Evolutionary conservation across 208 protist genomes (phyloP).

Genomic region (Crithidia mellificae): DNA sequence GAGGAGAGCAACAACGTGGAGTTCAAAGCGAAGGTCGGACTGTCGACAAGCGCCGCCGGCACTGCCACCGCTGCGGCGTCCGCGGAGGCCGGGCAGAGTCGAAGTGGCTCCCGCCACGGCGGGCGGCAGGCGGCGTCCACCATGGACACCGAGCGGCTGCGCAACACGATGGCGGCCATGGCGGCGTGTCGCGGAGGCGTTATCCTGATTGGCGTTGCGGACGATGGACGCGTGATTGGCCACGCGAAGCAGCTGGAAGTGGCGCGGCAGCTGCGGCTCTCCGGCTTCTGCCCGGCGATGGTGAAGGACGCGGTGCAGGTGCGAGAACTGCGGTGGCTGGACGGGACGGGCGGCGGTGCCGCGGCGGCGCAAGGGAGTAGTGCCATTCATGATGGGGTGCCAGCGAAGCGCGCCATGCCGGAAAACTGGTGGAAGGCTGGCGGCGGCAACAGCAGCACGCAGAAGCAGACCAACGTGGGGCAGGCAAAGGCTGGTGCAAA

Average conservation of each 20-base stretch:
- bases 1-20: slow-evolving; percentile 68
- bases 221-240: slow-evolving; percentile 66
- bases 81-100: background rate
- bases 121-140: slow-evolving; percentile 11
- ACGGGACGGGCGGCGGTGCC: background rate
- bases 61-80: no score
- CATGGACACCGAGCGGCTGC: slow-evolving; percentile 75
- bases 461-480: background rate
- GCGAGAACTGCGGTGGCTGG: slow-evolving; percentile 60
- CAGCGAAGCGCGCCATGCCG: slow-evolving; percentile 41
- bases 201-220: slow-evolving; percentile 74
- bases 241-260: slow-evolving; percentile 49
- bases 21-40: slow-evolving; percentile 64
- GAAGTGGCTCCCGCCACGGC: background rate
- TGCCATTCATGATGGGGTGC: background rate
- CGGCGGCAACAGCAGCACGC: background rate
- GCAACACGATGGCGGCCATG: slow-evolving; percentile 85
- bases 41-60: background rate
- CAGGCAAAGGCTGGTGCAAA: background rate
- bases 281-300: slow-evolving; percentile 87
- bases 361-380: background rate
- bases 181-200: slow-evolving; percentile 72
- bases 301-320: slow-evolving; percentile 64
- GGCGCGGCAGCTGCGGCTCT: slow-evolving; percentile 46
- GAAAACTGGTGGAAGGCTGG: slow-evolving; percentile 72